Base-by-base conservation (phyloP, 768 basidiomycete genomes). In the Dacryopinax primogenitus region DNA sequence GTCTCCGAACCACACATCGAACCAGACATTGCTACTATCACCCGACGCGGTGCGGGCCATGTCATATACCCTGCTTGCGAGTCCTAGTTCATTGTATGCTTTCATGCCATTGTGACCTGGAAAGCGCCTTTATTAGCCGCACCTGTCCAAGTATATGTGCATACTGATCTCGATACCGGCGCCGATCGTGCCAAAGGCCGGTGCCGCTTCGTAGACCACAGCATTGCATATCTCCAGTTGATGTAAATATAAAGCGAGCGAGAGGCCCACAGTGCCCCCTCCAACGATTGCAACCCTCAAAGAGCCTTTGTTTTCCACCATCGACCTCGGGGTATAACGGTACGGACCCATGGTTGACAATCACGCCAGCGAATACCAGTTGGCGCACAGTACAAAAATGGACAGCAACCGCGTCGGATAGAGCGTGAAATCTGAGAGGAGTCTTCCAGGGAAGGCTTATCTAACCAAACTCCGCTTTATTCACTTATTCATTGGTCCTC, bases 251-350 rank as follows among this genome's bases (percentile, higher is more conserved):
- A 79, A 73, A 1, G 83, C 82, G 66, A 78, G 79, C 1, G 79
- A 75, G 13, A 84, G 71, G 7, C 83, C 82, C 65, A 78, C 80
- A 71, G 84, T 78, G 13, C 84, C 83, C n/a, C 82, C 82, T 26
- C 83, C 83, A 1, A 84, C 75, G 35, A 84, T 79, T 0, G 82
- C 82, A 30, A 58, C 51, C 32, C 51, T 26, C 3, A 58, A 30
- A 7, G 26, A 28, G 26, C 51, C 18, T 11, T 58, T 18, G 4
- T 6, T 44, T 44, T 30, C 13, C 45, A 21, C 23, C 13, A 23
- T 15, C 18, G 41, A 18, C 41, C 16, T 44, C 18, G 41, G 18
- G 23, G 41, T 44, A 18, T 4, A 44, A 23, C 23, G 4, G 41
- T 7, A 44, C 7, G 18, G 6, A 44, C 3, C 7, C 41, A 18